These are phyloP conservation scores for Serendipita sp. DNA, from an alignment of 768 basidiomycete genomes.

Conservation along the genomic window DNA sequence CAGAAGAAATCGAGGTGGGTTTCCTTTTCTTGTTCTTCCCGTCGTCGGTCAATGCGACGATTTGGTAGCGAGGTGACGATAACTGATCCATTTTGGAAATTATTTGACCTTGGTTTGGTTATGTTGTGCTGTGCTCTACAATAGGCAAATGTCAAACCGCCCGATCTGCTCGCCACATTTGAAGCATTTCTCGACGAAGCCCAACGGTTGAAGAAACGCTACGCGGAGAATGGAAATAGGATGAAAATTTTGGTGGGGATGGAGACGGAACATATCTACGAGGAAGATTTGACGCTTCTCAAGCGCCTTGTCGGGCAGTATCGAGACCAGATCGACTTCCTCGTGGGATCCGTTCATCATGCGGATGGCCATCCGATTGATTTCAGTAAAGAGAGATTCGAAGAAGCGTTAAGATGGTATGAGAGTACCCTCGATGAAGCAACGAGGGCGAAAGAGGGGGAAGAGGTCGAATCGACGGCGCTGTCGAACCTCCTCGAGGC, in stretches of 20 bases:
- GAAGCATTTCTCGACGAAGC: slow-evolving; percentile 63
- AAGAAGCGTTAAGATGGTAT: slow-evolving; percentile 37
- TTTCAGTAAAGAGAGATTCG: slow-evolving; percentile 64
- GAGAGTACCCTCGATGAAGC: slow-evolving; percentile 13
- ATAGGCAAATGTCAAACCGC: slow-evolving; percentile 40
- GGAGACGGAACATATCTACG: slow-evolving; percentile 82
- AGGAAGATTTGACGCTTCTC: slow-evolving; percentile 45
- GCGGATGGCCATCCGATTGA: slow-evolving; percentile 82
- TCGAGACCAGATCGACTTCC: slow-evolving; percentile 51
- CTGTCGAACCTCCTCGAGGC: slow-evolving; percentile 20
- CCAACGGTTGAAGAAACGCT: slow-evolving; percentile 48
- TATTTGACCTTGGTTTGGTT: too few species aligned
- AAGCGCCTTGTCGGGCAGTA: slow-evolving; percentile 34
- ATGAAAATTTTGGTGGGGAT: slow-evolving; percentile 76
- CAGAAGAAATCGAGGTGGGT: slow-evolving; percentile 68
- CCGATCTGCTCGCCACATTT: slow-evolving; percentile 48
- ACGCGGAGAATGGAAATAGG: slow-evolving; percentile 28
- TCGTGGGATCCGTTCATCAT: slow-evolving; percentile 91
- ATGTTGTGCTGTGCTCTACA: too few species aligned
- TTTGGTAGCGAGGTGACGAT: not conserved
- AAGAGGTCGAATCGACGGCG: slow-evolving; percentile 21
- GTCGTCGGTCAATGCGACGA: too few species aligned
- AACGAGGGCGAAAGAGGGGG: slow-evolving; percentile 16
- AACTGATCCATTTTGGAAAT: not conserved
- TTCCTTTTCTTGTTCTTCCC: too few species aligned